phyloP scores from a whole-genome alignment of 805 yeast species.

The Candida coquimbonensis region DNA sequence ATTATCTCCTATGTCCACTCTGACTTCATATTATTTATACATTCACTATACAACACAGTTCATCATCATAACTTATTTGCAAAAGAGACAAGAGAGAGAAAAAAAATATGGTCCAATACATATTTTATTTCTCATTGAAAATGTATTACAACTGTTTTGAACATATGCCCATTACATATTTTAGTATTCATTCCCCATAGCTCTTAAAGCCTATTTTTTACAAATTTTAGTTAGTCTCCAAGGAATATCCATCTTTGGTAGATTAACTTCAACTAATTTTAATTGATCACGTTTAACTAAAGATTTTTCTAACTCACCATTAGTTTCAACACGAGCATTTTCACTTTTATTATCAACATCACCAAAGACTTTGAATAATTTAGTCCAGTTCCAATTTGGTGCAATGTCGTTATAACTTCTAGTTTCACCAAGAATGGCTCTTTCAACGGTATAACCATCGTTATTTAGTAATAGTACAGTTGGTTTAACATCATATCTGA shows the following conservation, averaged over 20 bases:
- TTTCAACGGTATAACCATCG: slow-evolving; percentile 60
- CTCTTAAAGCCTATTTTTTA: not conserved
- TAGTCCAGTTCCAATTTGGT: slow-evolving; percentile 47
- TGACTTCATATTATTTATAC: no score
- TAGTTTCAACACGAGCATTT: slow-evolving; percentile 32
- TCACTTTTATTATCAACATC: slow-evolving; percentile 39
- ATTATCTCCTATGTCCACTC: not conserved
- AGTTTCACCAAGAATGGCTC: slow-evolving; percentile 49
- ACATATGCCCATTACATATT: no score
- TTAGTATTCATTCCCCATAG: no score
- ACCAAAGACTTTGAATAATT: slow-evolving; percentile 44
- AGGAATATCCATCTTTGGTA: slow-evolving; percentile 58
- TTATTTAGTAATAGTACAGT: slow-evolving; percentile 55
- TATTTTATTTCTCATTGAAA: no score
- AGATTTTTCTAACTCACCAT: slow-evolving; percentile 1
- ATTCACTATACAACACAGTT: no score
- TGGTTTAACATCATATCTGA: slow-evolving; percentile 47
- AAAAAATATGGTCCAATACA: no score
- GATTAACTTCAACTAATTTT: slow-evolving; percentile 48
- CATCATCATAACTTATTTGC: no score
- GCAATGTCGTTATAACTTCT: slow-evolving; percentile 57
- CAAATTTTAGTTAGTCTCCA: slow-evolving; percentile 19
- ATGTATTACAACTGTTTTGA: no score
- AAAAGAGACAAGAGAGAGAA: no score
- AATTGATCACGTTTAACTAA: slow-evolving; percentile 22